Base-by-base conservation (phyloP, 306 rosid species). In the Lotus japonicus region DNA sequence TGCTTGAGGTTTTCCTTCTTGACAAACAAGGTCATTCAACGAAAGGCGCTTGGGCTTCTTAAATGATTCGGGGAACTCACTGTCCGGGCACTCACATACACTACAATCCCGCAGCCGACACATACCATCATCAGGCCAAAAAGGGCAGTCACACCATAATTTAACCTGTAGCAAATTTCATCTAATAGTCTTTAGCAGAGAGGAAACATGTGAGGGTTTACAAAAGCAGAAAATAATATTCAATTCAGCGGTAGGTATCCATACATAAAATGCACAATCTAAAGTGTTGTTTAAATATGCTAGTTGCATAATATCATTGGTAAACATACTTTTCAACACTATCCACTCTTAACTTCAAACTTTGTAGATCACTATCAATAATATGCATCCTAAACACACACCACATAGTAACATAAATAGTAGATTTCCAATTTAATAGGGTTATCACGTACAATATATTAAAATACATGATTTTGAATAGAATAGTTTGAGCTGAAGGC, bases 121-220 rank as follows among this genome's bases (percentile, higher is more conserved):
- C 99, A 94, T 94, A 35, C 99, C 99, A 78, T 94, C 99, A 33
- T 94, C 97, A 18, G 95, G 99, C 99, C 99, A 94, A 72, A 90
- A 94, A 17, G 96, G 99, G 77, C 99, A 94, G 81, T 94, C 92
- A 26, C 99, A 94, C 99, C 97, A 88, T 41, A 94, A 79, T 77
- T 94, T 94, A 13, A 52, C 97, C 99, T 90, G 38, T 42, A 52
- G 45, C 61, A 64, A 21, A 70, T 60, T 56, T 68, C 58, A 35
- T 21, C 42, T 49, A 76, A 53, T 5, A 73, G 45, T 56, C 56
- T 63, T 80, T 55, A 66, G 50, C 14, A 14, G 21, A 62, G 16
- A 44, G 11, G 45, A 41, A 66, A 52, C 36, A 26, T 11, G 13
- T 16, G 31, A 54, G 38, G 35, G 16, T 46, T 57, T 46, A 46